A percentile compares a stretch with the other conserved stretches of the same genome.
Conservation (phyloP, 1,284 basidiomycete genomes). For the Papiliotrema nemorosa region DNA sequence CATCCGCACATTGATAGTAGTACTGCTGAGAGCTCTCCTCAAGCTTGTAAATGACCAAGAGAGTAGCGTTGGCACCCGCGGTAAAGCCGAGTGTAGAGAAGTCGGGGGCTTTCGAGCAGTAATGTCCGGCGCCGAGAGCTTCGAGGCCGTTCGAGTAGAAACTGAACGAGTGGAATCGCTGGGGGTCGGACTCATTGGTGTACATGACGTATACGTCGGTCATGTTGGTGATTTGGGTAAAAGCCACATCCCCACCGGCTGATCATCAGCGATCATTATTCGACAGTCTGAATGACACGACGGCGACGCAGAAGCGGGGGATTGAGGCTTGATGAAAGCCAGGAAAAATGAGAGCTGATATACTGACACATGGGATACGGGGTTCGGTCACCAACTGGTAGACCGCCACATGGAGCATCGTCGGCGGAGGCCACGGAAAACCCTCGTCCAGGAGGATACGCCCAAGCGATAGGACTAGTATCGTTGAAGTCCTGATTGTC, state of each 20-base stretch:
- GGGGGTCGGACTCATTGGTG: constrained; percentile 22
- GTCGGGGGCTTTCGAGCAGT: constrained; percentile 32
- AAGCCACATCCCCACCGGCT: constrained; percentile 25
- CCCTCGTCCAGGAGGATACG: constrained; percentile 20
- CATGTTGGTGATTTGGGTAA: constrained; percentile 13
- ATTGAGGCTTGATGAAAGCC: too few relatives aligned
- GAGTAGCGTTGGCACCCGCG: constrained; percentile 28
- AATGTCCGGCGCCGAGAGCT: constrained; percentile 26
- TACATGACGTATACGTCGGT: constrained; percentile 25
- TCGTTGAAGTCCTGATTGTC: constrained; percentile 12
- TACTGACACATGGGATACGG: constrained; percentile 23
- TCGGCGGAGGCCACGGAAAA: constrained; percentile 19
- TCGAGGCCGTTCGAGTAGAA: constrained; percentile 23
- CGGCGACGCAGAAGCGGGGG: too few relatives aligned
- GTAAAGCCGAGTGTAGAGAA: constrained; percentile 24
- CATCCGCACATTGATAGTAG: constrained; percentile 33
- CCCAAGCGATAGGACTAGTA: constrained; percentile 15
- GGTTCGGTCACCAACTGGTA: constrained; percentile 11
- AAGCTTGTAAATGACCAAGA: constrained; percentile 30
- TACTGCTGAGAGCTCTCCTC: constrained; percentile 10
- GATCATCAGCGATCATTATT: not conserved
- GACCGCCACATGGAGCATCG: constrained; percentile 25
- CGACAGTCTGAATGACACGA: not conserved
- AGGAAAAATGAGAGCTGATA: too few relatives aligned
- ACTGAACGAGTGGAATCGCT: constrained; percentile 26